phyloP scores from a whole-genome alignment of 2,329 filamentous ascomycete genomes.

The Monilinia aucupariae region DNA sequence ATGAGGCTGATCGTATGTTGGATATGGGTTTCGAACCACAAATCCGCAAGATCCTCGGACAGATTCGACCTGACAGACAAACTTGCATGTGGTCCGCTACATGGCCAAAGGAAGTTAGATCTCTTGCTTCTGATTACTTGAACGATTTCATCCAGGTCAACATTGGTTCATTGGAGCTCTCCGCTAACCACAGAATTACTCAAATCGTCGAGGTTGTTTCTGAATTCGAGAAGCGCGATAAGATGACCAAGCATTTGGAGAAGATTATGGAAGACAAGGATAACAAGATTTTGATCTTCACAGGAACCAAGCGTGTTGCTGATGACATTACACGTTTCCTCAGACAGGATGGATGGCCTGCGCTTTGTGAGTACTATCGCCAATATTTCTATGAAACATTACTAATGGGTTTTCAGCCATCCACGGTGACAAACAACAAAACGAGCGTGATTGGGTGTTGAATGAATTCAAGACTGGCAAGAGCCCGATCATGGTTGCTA shows the following conservation, averaged over 20 bases:
- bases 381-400: slow-evolving; percentile 40
- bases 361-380: slow-evolving; percentile 69
- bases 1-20: slow-evolving; percentile 98
- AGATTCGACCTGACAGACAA: slow-evolving; percentile 97
- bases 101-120: slow-evolving; percentile 97
- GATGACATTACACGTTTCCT: slow-evolving; percentile 97
- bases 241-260: slow-evolving; percentile 96
- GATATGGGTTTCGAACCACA: slow-evolving; percentile 99
- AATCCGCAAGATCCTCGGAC: slow-evolving; percentile 96
- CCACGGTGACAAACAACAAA: slow-evolving; percentile 98
- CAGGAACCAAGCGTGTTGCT: slow-evolving; percentile 86
- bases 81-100: slow-evolving; percentile 99
- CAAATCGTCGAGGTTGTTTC: slow-evolving; percentile 95
- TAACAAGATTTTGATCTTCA: slow-evolving; percentile 96
- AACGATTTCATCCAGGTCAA: slow-evolving; percentile 98
- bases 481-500: slow-evolving; percentile 99
- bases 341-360: slow-evolving; percentile 96
- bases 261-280: slow-evolving; percentile 94
- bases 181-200: slow-evolving; percentile 95
- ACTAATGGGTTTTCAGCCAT: slow-evolving; percentile 61
- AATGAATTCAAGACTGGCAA: slow-evolving; percentile 99
- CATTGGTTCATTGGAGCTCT: slow-evolving; percentile 91
- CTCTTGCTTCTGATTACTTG: slow-evolving; percentile 84
- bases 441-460: slow-evolving; percentile 98
- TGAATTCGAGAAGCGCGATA: slow-evolving; percentile 95